Base-by-base conservation (phyloP, 331 rosid species). In the Phaseolus coccineus region DNA sequence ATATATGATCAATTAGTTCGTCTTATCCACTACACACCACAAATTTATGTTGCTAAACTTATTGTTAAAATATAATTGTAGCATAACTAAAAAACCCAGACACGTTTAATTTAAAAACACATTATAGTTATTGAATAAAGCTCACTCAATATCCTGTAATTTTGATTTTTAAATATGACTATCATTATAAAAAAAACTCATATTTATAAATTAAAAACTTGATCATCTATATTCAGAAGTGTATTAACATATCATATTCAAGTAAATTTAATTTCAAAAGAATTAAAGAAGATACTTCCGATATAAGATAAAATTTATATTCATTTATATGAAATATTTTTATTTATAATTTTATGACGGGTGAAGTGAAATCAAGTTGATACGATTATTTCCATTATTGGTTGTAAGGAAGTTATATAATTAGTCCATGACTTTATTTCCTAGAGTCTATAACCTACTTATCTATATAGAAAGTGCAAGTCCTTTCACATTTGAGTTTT, bases 401-500 rank as follows among this genome's bases (percentile, higher is more conserved):
- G 12, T 16, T 19, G 30, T 69, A 19, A 14, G 52, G 15, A n/a
- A 46, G 33, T 61, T 46, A 25, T 40, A 51, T 28, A 24, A 57
- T 71, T 28, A 31, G 33, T 22, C 19, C 28, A 39, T 67, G 42
- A 40, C 16, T 11, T 16, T 35, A 16, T 53, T 19, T n/a, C 10
- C 6, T 22, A 24, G 77, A 53, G 77, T 52, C 15, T 72, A 39
- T 14, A 72, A 55, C 37, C 30, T 63, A 37, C 46, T 52, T 47
- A 19, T 13, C 8, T 22, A 6, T 4, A 42, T 42, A 16, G 61
- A 65, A 55, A 53, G 46, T 22, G 71, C 2, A 22, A 58, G 16
- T 8, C n/a, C 8, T 8, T 53, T 71, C 47, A 64, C 64, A 69
- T 42, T 50, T 69, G 73, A 63, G 63, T 44, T 51, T 71, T 12